Evolutionary conservation across 2,329 filamentous ascomycete genomes (phyloP).

Genomic region (Aspergillus sp.): DNA sequence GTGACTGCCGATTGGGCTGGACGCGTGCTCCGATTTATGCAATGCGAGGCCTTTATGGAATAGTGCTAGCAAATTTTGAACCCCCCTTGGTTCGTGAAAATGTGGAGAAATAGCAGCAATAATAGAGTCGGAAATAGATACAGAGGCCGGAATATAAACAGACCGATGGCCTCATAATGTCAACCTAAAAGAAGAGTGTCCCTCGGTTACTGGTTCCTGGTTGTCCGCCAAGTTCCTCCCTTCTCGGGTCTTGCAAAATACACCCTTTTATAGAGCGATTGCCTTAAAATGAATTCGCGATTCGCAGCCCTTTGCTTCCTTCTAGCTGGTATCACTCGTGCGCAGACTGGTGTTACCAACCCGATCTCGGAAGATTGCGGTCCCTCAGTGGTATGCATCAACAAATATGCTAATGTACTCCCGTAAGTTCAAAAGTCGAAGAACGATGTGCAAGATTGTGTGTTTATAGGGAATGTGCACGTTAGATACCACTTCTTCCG

Average conservation of each 20-base stretch:
- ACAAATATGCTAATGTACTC: conserved; percentile 28
- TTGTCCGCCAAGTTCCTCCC: not conserved
- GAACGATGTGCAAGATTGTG: conserved; percentile 8
- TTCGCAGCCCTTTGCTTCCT: not conserved
- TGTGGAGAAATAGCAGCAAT: not conserved
- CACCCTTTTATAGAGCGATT: not conserved
- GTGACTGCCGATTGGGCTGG: not conserved
- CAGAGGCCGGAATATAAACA: not conserved
- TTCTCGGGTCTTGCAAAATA: not conserved
- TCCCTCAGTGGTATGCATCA: conserved; percentile 30
- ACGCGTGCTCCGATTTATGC: not conserved
- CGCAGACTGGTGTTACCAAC: conserved; percentile 20
- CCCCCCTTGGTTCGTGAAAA: not conserved
- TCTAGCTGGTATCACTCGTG: conserved; percentile 7
- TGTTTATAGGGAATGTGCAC: conserved; percentile 1
- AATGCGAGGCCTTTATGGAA: not conserved
- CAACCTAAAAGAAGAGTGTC: too few relatives aligned
- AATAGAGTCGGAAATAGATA: not conserved
- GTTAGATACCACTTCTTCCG: conserved; percentile 36
- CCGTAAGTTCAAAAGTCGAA: conserved; percentile 9
- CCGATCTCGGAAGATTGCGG: conserved; percentile 26
- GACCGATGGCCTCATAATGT: not conserved
- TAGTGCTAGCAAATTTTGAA: too few relatives aligned
- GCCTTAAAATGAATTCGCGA: conserved; percentile 1
- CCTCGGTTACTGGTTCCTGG: too few relatives aligned